These are phyloP conservation scores for Lentinula sp. DNA, from an alignment of 768 basidiomycete genomes.

Conservation along the genomic window DNA sequence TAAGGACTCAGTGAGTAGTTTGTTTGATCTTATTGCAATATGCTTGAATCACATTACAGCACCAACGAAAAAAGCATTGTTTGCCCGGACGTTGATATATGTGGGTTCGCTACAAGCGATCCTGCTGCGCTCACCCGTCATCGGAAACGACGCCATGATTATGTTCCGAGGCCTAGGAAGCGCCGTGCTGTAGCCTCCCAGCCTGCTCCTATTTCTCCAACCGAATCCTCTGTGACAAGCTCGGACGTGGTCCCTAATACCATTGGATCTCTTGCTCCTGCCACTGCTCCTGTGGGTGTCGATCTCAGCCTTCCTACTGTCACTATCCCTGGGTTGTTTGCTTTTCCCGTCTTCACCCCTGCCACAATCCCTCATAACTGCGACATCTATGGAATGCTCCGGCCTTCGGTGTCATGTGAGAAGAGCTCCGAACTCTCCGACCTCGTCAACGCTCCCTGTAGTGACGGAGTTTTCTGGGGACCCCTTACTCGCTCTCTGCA, in stretches of 20 bases:
- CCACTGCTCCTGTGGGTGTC: neutral
- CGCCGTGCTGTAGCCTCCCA: neutral
- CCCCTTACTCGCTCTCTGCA: too few relatives aligned
- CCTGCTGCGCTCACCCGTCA: neutral
- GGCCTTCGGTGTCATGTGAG: neutral
- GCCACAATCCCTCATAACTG: neutral
- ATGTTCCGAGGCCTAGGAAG: neutral
- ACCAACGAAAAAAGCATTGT: neutral
- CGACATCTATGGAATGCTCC: neutral
- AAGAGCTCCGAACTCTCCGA: neutral
- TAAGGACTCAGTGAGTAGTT: neutral
- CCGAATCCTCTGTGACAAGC: neutral
- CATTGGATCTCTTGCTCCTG: neutral
- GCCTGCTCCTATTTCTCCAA: neutral
- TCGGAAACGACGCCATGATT: neutral
- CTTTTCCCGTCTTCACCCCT: neutral
- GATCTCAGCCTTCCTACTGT: neutral
- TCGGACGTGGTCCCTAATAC: neutral
- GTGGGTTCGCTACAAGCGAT: neutral
- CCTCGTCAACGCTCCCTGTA: neutral
- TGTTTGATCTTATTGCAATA: neutral
- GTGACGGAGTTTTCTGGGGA: neutral
- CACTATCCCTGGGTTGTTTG: neutral
- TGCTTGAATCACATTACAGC: neutral
- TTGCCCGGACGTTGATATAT: neutral